Base-by-base conservation (phyloP, 352 stramenopile genomes). In the Globisporangium acanthophoron region DNA sequence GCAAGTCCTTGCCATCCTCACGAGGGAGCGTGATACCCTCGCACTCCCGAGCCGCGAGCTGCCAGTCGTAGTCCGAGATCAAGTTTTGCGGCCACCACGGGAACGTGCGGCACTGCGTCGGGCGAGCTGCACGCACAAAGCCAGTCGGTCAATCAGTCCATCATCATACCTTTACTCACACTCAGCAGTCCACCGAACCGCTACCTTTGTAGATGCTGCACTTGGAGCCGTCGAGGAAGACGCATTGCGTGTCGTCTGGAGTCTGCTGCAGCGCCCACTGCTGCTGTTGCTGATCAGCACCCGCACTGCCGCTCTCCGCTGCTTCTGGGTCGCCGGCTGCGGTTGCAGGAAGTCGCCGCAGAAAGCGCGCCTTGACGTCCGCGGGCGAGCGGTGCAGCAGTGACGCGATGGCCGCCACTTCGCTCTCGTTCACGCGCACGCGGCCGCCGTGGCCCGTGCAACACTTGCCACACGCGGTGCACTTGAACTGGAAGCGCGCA, bases 71-170 rank as follows among this genome's bases (percentile, higher is more conserved):
- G 54, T 86, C 70, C 3, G 83, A 90, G 56, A 90, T 73, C 8
- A 92, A 54, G 57, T 90, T 58, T 54, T 91, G 80, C 39, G 80
- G 83, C 83, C 83, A 93, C 78, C 82, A 93, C 43, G 83, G 83
- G 50, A 88, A 93, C 46, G 83, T 93, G 12, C 78, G 75, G 57
- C 83, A 93, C 62, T 93, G 83, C 44, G 79, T 91, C 35, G 83
- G 83, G 11, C 83, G 70, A 5, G 73, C 80, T 88, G 61, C n/a
- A 5, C 11, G 12, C 37, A 43, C 3, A 27, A 27, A 27, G 24
- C 2, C 12, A 16, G 13, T 18, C 1, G n/a, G 11, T 16, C 12
- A 13, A 5, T 43, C 12, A 43, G 12, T 43, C 0, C 12, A 13
- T 9, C 1, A 39, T 3, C 24, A 11, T 12, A 13, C 33, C 3